Percentiles rank a stretch among this genome's conserved stretches.
Conservation (phyloP, 148 eudicot genomes). For the Camellia granthamiana region DNA sequence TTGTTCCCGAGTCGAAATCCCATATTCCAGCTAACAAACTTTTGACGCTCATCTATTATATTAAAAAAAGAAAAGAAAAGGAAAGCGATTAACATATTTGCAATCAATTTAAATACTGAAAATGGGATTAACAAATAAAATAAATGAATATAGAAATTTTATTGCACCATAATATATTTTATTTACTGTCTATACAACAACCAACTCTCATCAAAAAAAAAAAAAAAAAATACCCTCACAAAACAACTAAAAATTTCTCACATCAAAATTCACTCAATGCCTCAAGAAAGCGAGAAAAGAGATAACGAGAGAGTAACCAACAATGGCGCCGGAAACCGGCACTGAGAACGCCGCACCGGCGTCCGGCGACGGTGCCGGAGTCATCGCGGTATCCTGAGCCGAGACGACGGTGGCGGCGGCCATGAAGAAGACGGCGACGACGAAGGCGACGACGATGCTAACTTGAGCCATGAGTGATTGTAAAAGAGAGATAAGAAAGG, state of each 20-base stretch:
- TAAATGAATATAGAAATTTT: too few relatives aligned
- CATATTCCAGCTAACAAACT: too few relatives aligned
- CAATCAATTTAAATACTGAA: too few relatives aligned
- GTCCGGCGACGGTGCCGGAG: conserved; percentile 21
- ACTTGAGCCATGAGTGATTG: conserved; percentile 18
- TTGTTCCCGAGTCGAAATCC: too few relatives aligned
- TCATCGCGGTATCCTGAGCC: conserved; percentile 13
- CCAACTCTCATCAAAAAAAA: too few relatives aligned
- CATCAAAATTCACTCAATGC: neutral
- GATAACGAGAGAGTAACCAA: conserved; percentile 12
- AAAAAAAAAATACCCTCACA: too few relatives aligned
- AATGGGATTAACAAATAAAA: too few relatives aligned
- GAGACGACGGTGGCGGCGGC: neutral
- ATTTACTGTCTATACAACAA: too few relatives aligned
- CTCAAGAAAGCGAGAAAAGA: conserved; percentile 16
- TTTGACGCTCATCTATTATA: too few relatives aligned
- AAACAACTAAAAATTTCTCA: neutral
- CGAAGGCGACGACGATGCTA: conserved; percentile 3
- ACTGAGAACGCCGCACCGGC: conserved; percentile 19
- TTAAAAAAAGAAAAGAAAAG: too few relatives aligned
- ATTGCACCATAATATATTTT: too few relatives aligned
- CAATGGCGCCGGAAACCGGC: conserved; percentile 7
- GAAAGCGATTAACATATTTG: too few relatives aligned
- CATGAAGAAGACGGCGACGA: neutral
- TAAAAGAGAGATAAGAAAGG: neutral